Percentiles rank a stretch among this genome's conserved stretches.
Conservation (phyloP, 2,329 filamentous ascomycete genomes). For the Teratosphaeria viscida region DNA sequence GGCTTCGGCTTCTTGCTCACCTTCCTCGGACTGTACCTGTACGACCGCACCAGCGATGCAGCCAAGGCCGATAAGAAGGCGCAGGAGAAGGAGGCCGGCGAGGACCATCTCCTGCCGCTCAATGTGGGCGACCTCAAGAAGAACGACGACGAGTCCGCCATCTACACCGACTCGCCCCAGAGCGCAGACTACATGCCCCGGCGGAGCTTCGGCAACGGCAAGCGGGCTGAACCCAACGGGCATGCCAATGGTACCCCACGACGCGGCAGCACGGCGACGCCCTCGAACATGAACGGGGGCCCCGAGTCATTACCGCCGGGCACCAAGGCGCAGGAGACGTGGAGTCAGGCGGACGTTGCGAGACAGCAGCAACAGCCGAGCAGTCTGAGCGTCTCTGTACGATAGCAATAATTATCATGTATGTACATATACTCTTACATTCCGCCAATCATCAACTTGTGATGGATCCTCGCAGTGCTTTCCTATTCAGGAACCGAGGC, state of each 20-base stretch:
- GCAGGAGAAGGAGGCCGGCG: constrained; percentile 48
- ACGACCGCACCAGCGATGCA: constrained; percentile 82
- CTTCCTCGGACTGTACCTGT: constrained; percentile 85
- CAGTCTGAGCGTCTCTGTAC: background rate
- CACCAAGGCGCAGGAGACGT: constrained; percentile 79
- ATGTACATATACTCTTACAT: background rate
- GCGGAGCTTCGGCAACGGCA: constrained; percentile 16
- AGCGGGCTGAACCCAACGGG: constrained; percentile 14
- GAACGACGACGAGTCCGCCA: constrained; percentile 17
- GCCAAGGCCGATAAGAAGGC: constrained; percentile 79
- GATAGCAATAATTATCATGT: background rate
- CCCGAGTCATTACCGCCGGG: constrained; percentile 53
- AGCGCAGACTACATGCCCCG: background rate
- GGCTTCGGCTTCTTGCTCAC: constrained; percentile 78
- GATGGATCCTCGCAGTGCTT: background rate
- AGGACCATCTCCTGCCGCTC: constrained; percentile 57
- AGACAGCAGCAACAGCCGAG: background rate
- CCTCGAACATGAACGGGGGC: constrained; percentile 9
- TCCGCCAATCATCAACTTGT: background rate
- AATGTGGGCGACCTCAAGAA: constrained; percentile 25
- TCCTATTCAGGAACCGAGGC: background rate
- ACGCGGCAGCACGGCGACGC: background rate
- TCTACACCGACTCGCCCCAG: constrained; percentile 13
- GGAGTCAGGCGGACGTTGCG: constrained; percentile 43
- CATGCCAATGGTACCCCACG: constrained; percentile 9